phyloP scores from a whole-genome alignment of 2,329 filamentous ascomycete species.

The Aspergillus terreus region DNA sequence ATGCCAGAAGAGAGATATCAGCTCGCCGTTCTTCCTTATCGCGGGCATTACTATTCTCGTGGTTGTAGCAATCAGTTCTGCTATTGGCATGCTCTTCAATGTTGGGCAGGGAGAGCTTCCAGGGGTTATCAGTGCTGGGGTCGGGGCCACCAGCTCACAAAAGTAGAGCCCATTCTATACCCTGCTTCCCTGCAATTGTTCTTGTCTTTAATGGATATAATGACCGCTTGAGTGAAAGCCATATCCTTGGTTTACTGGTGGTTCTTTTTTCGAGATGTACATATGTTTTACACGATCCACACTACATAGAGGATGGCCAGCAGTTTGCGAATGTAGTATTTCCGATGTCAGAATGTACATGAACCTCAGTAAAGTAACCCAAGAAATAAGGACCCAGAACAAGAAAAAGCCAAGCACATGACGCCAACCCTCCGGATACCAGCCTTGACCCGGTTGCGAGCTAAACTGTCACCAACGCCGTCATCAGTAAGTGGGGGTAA shows the following conservation, averaged over 20 bases:
- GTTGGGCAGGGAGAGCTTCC: slow-evolving; percentile 86
- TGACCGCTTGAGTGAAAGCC: neutral
- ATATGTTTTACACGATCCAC: too few species aligned
- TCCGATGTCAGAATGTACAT: neutral
- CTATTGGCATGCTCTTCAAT: slow-evolving; percentile 73
- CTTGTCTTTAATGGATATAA: too few species aligned
- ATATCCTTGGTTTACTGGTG: neutral
- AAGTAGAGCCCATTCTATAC: slow-evolving; percentile 24
- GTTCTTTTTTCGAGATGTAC: neutral
- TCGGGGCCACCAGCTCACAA: slow-evolving; percentile 62
- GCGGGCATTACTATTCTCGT: slow-evolving; percentile 69
- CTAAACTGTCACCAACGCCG: too few species aligned
- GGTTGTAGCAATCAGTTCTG: slow-evolving; percentile 64
- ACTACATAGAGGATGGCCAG: neutral
- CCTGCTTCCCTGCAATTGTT: neutral
- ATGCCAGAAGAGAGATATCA: slow-evolving; percentile 90
- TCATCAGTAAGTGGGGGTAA: too few species aligned
- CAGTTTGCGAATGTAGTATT: neutral
- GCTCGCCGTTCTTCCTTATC: slow-evolving; percentile 84
- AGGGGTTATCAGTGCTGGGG: slow-evolving; percentile 92
- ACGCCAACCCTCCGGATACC: too few species aligned
- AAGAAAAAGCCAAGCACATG: neutral
- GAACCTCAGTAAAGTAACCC: neutral
- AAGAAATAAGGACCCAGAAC: neutral
- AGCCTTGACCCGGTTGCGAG: too few species aligned